These are phyloP conservation scores for Saksenaea vasiformis DNA, from an alignment of 371 early-diverging fungal species.

Conservation along the genomic window DNA sequence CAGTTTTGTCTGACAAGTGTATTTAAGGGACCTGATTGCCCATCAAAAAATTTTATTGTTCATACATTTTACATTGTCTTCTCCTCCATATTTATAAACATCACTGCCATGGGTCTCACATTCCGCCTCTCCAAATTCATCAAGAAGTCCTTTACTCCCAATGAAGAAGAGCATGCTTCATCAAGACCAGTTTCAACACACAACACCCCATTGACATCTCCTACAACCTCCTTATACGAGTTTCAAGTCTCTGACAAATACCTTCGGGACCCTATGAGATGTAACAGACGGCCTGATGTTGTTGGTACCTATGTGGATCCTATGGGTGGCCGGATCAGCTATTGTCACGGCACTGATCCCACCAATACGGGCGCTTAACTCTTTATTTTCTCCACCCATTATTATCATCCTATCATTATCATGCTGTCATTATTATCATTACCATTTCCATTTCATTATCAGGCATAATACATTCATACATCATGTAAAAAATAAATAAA, in stretches of 20 bases:
- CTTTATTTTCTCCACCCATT: background rate
- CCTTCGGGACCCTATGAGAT: conserved; percentile 19
- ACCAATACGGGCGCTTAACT: conserved; percentile 25
- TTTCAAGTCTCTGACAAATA: background rate
- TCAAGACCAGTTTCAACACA: background rate
- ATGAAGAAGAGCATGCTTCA: background rate
- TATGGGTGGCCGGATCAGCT: conserved; percentile 21
- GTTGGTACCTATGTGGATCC: conserved; percentile 24
- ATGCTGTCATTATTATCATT: background rate
- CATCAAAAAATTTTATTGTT: background rate
- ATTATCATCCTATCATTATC: background rate
- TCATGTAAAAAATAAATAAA: background rate
- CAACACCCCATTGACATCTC: background rate
- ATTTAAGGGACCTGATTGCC: background rate
- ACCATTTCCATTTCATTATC: background rate
- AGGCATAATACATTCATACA: background rate
- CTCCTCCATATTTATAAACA: background rate
- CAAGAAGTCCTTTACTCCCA: background rate
- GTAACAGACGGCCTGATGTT: conserved; percentile 11
- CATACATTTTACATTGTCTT: too few relatives aligned
- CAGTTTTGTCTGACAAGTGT: background rate
- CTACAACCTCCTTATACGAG: background rate
- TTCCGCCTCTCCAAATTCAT: background rate
- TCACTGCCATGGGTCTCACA: background rate
- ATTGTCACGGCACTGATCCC: conserved; percentile 11